Conservation (phyloP, 192 early-diverging fungal species). For the Backusella morwellensis region DNA sequence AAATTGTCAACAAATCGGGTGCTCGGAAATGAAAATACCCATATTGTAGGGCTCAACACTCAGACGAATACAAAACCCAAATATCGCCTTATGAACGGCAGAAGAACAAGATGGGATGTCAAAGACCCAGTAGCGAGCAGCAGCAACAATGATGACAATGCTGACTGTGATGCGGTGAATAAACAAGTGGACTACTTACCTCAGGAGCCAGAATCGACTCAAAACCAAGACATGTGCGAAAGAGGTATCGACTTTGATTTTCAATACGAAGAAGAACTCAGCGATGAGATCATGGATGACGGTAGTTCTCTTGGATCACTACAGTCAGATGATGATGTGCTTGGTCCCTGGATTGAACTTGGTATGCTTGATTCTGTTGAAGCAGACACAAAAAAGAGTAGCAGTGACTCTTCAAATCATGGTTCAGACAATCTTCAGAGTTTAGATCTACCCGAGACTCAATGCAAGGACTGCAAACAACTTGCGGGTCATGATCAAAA, state of each 20-base stretch:
- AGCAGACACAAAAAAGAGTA: neutral
- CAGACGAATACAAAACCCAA: neutral
- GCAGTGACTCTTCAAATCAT: neutral
- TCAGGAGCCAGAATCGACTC: neutral
- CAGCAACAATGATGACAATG: neutral
- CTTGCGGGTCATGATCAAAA: neutral
- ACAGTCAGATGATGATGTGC: constrained; percentile 30
- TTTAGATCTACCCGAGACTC: neutral
- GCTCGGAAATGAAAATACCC: neutral
- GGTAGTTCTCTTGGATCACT: constrained; percentile 8
- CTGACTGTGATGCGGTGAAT: no score
- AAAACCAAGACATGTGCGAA: neutral
- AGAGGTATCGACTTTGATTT: neutral
- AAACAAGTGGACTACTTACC: neutral
- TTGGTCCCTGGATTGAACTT: constrained; percentile 28
- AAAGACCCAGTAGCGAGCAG: neutral
- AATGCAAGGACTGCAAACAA: neutral
- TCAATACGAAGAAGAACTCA: neutral
- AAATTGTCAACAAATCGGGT: neutral
- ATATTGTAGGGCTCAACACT: neutral
- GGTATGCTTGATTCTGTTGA: neutral
- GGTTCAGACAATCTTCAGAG: neutral
- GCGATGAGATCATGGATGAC: neutral
- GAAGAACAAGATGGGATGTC: constrained; percentile 27
- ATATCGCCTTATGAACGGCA: constrained; percentile 2